Conservation (phyloP, 1,284 basidiomycete species). For the Vanrija sp. region DNA sequence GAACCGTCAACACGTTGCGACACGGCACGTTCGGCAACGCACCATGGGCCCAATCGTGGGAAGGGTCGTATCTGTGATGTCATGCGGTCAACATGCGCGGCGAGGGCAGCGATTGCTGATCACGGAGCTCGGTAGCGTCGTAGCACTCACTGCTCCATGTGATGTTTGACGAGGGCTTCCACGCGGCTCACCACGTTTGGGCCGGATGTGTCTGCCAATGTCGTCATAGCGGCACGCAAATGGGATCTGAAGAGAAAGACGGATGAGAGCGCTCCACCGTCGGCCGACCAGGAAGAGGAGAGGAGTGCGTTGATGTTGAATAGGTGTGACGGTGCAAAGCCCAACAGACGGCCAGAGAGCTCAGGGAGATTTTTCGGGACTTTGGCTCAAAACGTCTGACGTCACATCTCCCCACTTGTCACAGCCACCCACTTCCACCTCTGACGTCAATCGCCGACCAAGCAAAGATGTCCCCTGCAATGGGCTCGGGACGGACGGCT, state of each 20-base stretch:
- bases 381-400: constrained; percentile 45
- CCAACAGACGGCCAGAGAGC: no score
- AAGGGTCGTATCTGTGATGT: constrained; percentile 65
- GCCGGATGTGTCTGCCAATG: neutral
- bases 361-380: no score
- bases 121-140: neutral
- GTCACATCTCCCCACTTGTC: constrained; percentile 56
- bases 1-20: neutral
- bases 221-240: no score
- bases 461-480: neutral
- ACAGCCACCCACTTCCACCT: neutral
- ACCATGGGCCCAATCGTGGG: constrained; percentile 87
- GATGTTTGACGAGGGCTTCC: constrained; percentile 66
- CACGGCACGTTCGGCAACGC: constrained; percentile 22
- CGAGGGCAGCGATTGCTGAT: neutral
- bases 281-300: no score
- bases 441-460: neutral
- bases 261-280: no score
- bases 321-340: no score
- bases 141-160: constrained; percentile 59
- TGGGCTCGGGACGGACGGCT: no score
- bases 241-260: no score
- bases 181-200: constrained; percentile 52
- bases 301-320: no score
- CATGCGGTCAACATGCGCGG: neutral